Conservation (phyloP, 2,329 filamentous ascomycete species). For the Chaetomium olivaceum region DNA sequence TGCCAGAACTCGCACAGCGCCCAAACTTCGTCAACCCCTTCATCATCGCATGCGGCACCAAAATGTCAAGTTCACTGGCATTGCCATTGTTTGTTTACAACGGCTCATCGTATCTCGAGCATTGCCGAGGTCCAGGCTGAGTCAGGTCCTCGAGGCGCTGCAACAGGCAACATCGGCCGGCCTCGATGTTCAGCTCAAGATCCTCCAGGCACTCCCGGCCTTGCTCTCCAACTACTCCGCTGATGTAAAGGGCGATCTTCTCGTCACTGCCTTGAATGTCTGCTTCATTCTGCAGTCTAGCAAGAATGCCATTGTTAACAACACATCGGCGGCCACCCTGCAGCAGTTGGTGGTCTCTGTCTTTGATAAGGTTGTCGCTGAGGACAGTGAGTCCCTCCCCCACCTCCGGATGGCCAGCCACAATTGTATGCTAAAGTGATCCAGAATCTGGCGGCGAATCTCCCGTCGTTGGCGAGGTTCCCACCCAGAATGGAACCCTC, state of each 20-base stretch:
- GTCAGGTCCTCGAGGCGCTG: slow-evolving; percentile 84
- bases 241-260: slow-evolving; percentile 76
- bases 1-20: slow-evolving; percentile 75
- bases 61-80: slow-evolving; percentile 88
- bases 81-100: slow-evolving; percentile 85
- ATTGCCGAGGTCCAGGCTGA: slow-evolving; percentile 74
- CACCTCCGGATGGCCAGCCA: neutral
- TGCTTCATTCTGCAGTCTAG: slow-evolving; percentile 88
- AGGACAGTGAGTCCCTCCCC: slow-evolving; percentile 65
- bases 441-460: slow-evolving; percentile 51
- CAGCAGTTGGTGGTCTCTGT: slow-evolving; percentile 91
- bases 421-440: slow-evolving; percentile 23
- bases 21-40: slow-evolving; percentile 90
- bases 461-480: slow-evolving; percentile 65
- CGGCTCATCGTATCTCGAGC: slow-evolving; percentile 80
- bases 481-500: slow-evolving; percentile 63
- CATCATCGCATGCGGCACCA: slow-evolving; percentile 86
- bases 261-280: slow-evolving; percentile 82
- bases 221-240: slow-evolving; percentile 85
- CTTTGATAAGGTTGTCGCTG: slow-evolving; percentile 83
- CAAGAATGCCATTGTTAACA: slow-evolving; percentile 91
- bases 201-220: slow-evolving; percentile 86
- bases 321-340: slow-evolving; percentile 92
- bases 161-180: slow-evolving; percentile 78
- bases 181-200: slow-evolving; percentile 92